These are phyloP conservation scores for Nakaseomyces uthaithaninus DNA, from an alignment of 1,139 yeast genomes.

Conservation along the genomic window DNA sequence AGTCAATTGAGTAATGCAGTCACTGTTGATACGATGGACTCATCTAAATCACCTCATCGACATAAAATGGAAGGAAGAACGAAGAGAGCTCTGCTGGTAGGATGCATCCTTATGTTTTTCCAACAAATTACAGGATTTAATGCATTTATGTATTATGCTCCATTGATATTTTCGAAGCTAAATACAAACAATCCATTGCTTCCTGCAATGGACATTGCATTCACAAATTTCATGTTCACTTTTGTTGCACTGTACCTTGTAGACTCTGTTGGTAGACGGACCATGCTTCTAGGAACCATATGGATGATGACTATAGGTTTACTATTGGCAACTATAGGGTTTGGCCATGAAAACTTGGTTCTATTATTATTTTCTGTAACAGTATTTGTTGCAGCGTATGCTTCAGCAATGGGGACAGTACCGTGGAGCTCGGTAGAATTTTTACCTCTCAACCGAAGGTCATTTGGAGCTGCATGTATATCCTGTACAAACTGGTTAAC, in stretches of 20 bases:
- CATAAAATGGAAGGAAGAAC: conserved; percentile 34
- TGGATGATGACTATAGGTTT: conserved; percentile 38
- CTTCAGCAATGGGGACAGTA: conserved; percentile 40
- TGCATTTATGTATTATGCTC: conserved; percentile 67
- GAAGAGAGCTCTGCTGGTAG: conserved; percentile 53
- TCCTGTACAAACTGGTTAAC: conserved; percentile 41
- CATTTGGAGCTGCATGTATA: conserved; percentile 39
- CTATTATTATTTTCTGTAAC: conserved; percentile 33
- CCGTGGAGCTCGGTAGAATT: conserved; percentile 46
- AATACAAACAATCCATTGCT: conserved; percentile 56
- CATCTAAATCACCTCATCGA: conserved; percentile 1
- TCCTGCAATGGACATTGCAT: conserved; percentile 57
- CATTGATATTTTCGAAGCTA: conserved; percentile 52
- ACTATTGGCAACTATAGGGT: conserved; percentile 23
- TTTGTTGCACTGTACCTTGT: conserved; percentile 50
- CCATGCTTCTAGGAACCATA: conserved; percentile 46
- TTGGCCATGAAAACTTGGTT: conserved; percentile 17
- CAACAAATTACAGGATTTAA: conserved; percentile 73
- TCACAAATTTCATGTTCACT: conserved; percentile 60
- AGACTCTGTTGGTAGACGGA: conserved; percentile 57
- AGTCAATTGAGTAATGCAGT: background rate
- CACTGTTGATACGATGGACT: background rate
- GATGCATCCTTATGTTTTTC: conserved; percentile 64
- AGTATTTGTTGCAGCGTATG: conserved; percentile 39
- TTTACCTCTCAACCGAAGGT: conserved; percentile 38